phyloP scores from a whole-genome alignment of 2,329 filamentous ascomycete genomes.

The Leptosphaerulina australis region DNA sequence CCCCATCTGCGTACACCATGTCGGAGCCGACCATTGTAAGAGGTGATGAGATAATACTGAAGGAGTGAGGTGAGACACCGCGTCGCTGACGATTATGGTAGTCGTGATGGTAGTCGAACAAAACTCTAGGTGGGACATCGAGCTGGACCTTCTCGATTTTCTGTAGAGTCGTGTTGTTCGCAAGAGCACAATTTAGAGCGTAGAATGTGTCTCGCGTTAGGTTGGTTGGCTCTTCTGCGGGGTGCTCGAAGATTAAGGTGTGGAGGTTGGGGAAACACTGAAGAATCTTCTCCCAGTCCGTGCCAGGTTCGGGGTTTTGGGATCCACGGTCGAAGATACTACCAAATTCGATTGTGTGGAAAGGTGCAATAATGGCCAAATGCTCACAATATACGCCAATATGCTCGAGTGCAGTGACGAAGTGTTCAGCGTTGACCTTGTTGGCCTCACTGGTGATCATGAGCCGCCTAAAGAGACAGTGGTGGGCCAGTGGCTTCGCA shows the following conservation, averaged over 20 bases:
- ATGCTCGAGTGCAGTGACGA: constrained; percentile 15
- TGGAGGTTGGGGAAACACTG: constrained; percentile 23
- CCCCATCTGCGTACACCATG: constrained; percentile 7
- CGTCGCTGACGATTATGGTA: background rate
- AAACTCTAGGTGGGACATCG: constrained; percentile 2
- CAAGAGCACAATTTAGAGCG: constrained; percentile 14
- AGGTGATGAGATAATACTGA: background rate
- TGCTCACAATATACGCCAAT: constrained; percentile 24
- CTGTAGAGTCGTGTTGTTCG: background rate
- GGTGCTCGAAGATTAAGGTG: constrained; percentile 18
- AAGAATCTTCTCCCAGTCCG: constrained; percentile 26
- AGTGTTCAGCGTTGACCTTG: constrained; percentile 14
- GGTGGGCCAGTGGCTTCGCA: constrained; percentile 20
- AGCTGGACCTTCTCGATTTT: background rate
- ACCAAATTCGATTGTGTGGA: constrained; percentile 21
- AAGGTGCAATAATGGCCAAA: constrained; percentile 19
- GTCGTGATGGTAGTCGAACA: constrained; percentile 11
- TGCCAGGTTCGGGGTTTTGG: constrained; percentile 10
- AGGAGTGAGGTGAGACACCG: background rate
- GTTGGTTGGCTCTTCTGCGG: background rate
- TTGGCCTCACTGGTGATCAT: constrained; percentile 25
- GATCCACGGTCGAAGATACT: constrained; percentile 16
- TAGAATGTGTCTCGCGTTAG: constrained; percentile 15
- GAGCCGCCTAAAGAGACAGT: constrained; percentile 20
- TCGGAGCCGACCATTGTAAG: constrained; percentile 4